Base-by-base conservation (phyloP, 371 early-diverging fungal genomes). In the Gilbertella persicaria region DNA sequence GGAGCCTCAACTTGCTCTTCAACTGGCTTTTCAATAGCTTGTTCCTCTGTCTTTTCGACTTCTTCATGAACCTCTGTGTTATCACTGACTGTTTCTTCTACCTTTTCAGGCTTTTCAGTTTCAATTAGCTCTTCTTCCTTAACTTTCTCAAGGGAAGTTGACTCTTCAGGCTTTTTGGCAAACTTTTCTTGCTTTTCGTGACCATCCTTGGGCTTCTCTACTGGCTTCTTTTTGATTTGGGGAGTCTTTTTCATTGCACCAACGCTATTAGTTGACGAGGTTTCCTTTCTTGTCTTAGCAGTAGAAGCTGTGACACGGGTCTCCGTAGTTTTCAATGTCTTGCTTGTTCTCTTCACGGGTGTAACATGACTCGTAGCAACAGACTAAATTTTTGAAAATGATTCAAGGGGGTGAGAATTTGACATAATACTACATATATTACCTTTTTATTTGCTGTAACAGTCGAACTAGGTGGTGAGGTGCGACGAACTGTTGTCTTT, bases 401-500 rank as follows among this genome's bases (percentile, higher is more conserved):
- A n/a, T n/a, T 38, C 6, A 29, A 30, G 29, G 23, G 20, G 52
- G 42, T 17, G 35, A 5, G 20, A 35, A 49, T 24, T 42, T 21
- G 30, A 17, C 9, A 14, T 13, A 24, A 24, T 6, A 13, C n/a
- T 19, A 35, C 6, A 48, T 16, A 16, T 12, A n/a, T 30, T 55
- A 55, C 56, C 56, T 55, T 55, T 55, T 57, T 50, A 20, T 41
- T 19, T 37, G 41, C 33, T 5, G 40, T 40, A 4, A 17, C 45
- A 24, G 44, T 50, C 5, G 50, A 57, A 26, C 24, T 44, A 21
- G 57, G 54, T 35, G 49, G 49, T 37, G 54, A 47, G 17, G 21
- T 36, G 12, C 47, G 44, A 37, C 29, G 49, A 19, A 30, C 29
- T 16, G 26, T 13, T 39, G 23, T 25, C 14, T 13, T 36, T 26